Evolutionary conservation across 148 eudicot species (phyloP).

Genomic region (Salicornia ramosissima): DNA sequence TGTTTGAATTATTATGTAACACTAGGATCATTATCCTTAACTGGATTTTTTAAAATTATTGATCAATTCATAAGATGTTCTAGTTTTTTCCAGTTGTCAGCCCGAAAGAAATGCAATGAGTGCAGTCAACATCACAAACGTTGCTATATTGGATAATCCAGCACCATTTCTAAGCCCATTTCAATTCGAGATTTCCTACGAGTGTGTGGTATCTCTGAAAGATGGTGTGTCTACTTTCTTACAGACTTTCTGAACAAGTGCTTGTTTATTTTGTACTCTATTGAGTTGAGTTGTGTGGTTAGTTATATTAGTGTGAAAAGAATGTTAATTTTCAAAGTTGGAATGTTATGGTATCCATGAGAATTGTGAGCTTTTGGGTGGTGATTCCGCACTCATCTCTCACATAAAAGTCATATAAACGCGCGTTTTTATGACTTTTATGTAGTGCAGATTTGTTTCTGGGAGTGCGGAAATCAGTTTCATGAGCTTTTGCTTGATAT

Average conservation of each 20-base stretch:
- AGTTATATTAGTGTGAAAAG: background rate
- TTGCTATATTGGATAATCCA: constrained; percentile 35
- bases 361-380: no score
- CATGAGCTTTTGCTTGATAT: background rate
- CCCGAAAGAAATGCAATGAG: constrained; percentile 27
- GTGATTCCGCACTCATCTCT: no score
- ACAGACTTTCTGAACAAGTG: background rate
- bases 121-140: constrained; percentile 36
- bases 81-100: background rate
- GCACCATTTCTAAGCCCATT: constrained; percentile 38
- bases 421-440: no score
- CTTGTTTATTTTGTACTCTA: background rate
- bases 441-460: no score
- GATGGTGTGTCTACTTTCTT: constrained; percentile 16
- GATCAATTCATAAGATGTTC: background rate
- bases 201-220: constrained; percentile 26
- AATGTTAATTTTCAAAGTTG: background rate
- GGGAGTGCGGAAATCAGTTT: no score
- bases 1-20: background rate
- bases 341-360: background rate
- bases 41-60: background rate
- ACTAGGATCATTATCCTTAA: background rate
- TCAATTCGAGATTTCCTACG: constrained; percentile 33
- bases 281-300: background rate
- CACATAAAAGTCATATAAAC: no score